Evolutionary conservation across 805 yeast genomes (phyloP).

Genomic region (Cyberlindnera xishuangbannaensis): DNA sequence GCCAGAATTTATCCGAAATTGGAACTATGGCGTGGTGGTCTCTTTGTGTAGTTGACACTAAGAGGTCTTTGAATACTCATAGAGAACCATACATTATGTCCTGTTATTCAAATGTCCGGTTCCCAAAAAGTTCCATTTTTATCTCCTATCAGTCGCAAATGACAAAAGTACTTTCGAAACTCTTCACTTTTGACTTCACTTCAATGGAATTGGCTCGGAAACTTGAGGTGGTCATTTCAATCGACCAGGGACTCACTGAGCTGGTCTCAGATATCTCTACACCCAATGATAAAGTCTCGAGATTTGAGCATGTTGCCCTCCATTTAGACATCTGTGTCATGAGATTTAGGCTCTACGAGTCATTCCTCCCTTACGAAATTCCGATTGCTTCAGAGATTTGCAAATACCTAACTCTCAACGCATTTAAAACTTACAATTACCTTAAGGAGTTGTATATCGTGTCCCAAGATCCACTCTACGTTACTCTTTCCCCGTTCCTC

Average conservation of each 20-base stretch:
- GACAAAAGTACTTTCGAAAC: conserved; percentile 1
- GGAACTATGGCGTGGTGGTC: conserved; percentile 12
- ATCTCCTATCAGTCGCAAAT: conserved; percentile 5
- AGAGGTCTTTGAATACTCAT: conserved; percentile 8
- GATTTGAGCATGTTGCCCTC: conserved; percentile 7
- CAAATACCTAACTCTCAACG: neutral
- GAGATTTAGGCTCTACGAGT: conserved; percentile 22
- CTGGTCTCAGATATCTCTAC: neutral
- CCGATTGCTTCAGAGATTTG: conserved; percentile 8
- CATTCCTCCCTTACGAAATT: conserved; percentile 5
- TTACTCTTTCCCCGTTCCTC: conserved; percentile 7
- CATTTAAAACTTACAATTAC: conserved; percentile 6
- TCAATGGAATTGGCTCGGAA: conserved; percentile 2
- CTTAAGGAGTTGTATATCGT: conserved; percentile 10
- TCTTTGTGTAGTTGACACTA: conserved; percentile 10
- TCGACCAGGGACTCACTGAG: conserved; percentile 3
- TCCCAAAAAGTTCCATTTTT: conserved; percentile 7
- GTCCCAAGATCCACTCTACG: conserved; percentile 14
- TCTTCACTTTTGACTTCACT: conserved; percentile 5
- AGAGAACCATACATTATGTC: conserved; percentile 8
- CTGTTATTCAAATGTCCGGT: conserved; percentile 6
- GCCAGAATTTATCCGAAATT: conserved; percentile 1
- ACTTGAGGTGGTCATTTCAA: conserved; percentile 1
- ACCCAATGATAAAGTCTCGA: conserved; percentile 4
- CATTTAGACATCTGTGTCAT: conserved; percentile 7